Conservation (phyloP, 2,329 filamentous ascomycete genomes). For the Myriosclerotinia duriaeana region DNA sequence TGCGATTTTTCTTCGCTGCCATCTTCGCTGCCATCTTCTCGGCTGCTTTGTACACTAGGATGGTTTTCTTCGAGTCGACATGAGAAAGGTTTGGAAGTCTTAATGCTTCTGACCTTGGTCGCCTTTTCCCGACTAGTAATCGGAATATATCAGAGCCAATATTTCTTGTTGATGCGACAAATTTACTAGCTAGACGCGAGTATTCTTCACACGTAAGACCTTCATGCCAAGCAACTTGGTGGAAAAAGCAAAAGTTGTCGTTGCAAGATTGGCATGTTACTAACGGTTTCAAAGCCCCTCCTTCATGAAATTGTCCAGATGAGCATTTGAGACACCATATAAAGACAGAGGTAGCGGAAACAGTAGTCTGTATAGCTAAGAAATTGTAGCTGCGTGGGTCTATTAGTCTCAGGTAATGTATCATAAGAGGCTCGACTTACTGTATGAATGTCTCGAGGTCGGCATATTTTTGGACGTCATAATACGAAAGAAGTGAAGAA, state of each 20-base stretch:
- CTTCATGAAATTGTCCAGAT: not conserved
- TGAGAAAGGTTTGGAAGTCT: not conserved
- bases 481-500: not conserved
- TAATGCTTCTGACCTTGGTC: not conserved
- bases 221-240: not conserved
- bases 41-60: not conserved
- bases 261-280: not conserved
- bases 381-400: not conserved
- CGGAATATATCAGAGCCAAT: not conserved
- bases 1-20: not conserved
- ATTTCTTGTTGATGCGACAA: not conserved
- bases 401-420: not conserved
- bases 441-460: constrained; percentile 11
- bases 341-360: not conserved
- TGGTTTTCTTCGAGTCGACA: not conserved
- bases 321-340: not conserved
- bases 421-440: not conserved
- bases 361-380: not conserved
- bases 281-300: not conserved
- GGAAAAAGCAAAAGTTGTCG: not conserved
- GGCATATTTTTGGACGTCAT: constrained; percentile 7
- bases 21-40: not conserved
- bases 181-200: not conserved
- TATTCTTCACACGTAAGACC: constrained; percentile 11
- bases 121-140: not conserved